Conservation (phyloP, 495 filamentous ascomycete genomes). For the Friedmanniomyces simplex region DNA sequence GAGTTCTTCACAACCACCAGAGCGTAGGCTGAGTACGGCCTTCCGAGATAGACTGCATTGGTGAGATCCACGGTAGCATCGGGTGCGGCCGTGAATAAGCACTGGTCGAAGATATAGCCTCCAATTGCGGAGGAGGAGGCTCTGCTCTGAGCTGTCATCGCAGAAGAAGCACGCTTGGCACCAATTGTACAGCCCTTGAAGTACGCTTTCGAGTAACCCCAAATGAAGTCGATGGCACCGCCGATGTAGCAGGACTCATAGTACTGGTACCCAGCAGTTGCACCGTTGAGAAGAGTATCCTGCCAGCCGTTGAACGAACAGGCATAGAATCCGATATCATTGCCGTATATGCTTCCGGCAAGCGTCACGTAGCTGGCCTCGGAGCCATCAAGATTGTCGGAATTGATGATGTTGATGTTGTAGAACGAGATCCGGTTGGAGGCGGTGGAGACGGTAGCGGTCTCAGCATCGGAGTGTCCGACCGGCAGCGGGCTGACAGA, state of each 20-base stretch:
- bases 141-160: constrained; percentile 18
- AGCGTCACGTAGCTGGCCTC: constrained; percentile 16
- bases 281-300: constrained; percentile 18
- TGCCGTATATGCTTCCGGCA: constrained; percentile 15
- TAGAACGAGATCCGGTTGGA: constrained; percentile 11
- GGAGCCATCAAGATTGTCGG: constrained; percentile 15
- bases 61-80: constrained; percentile 17
- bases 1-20: constrained; percentile 17
- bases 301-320: constrained; percentile 17
- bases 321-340: constrained; percentile 16
- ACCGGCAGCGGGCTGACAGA: constrained; percentile 31
- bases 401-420: constrained; percentile 20
- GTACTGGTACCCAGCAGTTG: constrained; percentile 18
- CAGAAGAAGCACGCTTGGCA: constrained; percentile 11
- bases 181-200: constrained; percentile 21
- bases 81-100: constrained; percentile 17
- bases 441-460: constrained; percentile 36
- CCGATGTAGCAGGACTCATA: constrained; percentile 16
- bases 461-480: constrained; percentile 33
- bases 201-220: constrained; percentile 21
- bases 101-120: constrained; percentile 21
- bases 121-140: constrained; percentile 12
- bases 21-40: constrained; percentile 16
- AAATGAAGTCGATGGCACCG: constrained; percentile 20
- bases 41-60: constrained; percentile 10